These are phyloP conservation scores for Eucalyptus camaldulensis DNA, from an alignment of 345 rosid genomes.

Conservation along the genomic window DNA sequence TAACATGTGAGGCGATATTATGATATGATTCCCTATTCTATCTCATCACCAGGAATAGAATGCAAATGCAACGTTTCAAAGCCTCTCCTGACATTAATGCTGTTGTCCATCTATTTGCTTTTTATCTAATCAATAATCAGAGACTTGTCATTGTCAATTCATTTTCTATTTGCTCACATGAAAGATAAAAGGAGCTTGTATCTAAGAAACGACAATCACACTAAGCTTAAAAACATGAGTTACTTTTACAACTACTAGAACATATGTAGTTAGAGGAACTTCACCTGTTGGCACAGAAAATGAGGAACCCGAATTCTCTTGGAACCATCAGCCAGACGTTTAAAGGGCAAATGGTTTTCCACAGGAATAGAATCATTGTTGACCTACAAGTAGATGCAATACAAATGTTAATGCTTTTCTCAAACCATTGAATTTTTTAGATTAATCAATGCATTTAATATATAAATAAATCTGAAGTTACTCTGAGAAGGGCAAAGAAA, in stretches of 20 bases:
- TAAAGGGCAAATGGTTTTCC: conserved; percentile 48
- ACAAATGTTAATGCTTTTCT: neutral
- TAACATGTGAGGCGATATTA: neutral
- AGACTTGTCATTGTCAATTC: neutral
- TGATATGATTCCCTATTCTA: neutral
- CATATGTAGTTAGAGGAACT: neutral
- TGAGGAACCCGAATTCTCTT: conserved; percentile 70
- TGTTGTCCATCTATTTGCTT: neutral
- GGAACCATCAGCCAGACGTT: conserved; percentile 82
- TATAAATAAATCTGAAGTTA: neutral
- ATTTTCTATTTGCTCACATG: neutral
- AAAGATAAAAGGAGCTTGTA: neutral
- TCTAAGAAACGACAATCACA: neutral
- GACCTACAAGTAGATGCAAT: conserved; percentile 23
- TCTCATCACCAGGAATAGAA: neutral
- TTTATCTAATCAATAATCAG: neutral
- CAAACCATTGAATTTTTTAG: neutral
- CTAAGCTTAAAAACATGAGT: neutral
- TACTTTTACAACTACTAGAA: neutral
- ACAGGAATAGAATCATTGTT: conserved; percentile 9
- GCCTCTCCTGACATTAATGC: neutral
- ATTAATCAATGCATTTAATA: neutral
- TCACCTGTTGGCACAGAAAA: conserved; percentile 48
- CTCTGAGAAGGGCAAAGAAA: neutral
- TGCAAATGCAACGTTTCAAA: neutral